phyloP scores from a whole-genome alignment of 345 rosid species.

The Melaleuca quinquenervia region DNA sequence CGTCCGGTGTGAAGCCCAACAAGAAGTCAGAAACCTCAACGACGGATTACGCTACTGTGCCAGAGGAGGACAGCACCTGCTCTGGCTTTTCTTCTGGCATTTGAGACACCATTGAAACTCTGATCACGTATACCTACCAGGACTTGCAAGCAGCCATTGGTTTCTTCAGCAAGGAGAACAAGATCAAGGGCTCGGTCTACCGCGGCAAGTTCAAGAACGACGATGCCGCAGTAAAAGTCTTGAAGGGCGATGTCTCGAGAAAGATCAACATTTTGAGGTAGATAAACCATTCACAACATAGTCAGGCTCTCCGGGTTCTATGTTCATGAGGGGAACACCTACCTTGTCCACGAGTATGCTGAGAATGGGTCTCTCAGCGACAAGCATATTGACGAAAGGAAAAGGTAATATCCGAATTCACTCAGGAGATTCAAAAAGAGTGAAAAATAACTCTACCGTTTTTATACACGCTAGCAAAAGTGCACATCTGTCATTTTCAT shows the following conservation, averaged over 20 bases:
- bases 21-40: slow-evolving; percentile 12
- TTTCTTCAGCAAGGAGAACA: slow-evolving; percentile 41
- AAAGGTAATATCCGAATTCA: no score
- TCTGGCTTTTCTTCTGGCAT: slow-evolving; percentile 30
- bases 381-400: no score
- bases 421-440: no score
- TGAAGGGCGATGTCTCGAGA: slow-evolving; percentile 67
- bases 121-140: slow-evolving; percentile 47
- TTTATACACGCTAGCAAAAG: no score
- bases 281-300: slow-evolving; percentile 69
- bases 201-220: slow-evolving; percentile 60
- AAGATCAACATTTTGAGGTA: slow-evolving; percentile 75
- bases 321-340: slow-evolving; percentile 56
- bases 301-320: slow-evolving; percentile 86
- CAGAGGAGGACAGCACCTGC: slow-evolving; percentile 10
- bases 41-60: slow-evolving; percentile 11
- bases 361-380: slow-evolving; percentile 62
- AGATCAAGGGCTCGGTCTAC: slow-evolving; percentile 60
- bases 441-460: no score
- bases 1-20: neutral
- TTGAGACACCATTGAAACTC: slow-evolving; percentile 42
- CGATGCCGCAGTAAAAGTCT: slow-evolving; percentile 63
- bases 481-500: no score
- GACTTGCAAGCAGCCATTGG: slow-evolving; percentile 54
- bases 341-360: slow-evolving; percentile 70